Conservation (phyloP, 2,329 filamentous ascomycete species). For the Ceratocystis destructans region DNA sequence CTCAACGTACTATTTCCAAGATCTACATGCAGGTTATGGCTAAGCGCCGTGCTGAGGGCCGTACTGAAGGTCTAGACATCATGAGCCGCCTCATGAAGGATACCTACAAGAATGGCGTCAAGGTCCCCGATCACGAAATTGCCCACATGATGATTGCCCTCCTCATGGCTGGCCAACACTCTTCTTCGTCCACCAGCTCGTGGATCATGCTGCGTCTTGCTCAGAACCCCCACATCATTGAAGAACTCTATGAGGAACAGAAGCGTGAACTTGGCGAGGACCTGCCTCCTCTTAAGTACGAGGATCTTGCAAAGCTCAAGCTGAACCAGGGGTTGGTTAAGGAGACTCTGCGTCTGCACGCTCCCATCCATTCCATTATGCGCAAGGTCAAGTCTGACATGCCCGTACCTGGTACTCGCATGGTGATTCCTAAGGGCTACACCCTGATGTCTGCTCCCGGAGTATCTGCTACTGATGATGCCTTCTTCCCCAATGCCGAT, state of each 20-base stretch:
- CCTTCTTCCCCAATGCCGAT: constrained; percentile 70
- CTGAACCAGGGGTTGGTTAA: constrained; percentile 77
- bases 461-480: constrained; percentile 56
- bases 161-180: constrained; percentile 85
- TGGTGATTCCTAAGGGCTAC: constrained; percentile 67
- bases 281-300: constrained; percentile 61
- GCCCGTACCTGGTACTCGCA: constrained; percentile 68
- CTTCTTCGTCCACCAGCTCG: constrained; percentile 66
- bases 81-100: constrained; percentile 83
- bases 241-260: constrained; percentile 77
- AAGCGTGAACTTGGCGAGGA: constrained; percentile 56
- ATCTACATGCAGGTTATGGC: constrained; percentile 73
- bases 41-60: constrained; percentile 44
- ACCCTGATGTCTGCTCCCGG: constrained; percentile 74
- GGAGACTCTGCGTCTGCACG: constrained; percentile 81
- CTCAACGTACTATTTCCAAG: constrained; percentile 66
- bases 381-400: constrained; percentile 83
- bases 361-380: constrained; percentile 90
- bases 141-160: constrained; percentile 91
- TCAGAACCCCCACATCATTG: constrained; percentile 59
- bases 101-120: constrained; percentile 67
- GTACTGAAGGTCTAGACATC: constrained; percentile 55
- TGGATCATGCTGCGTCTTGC: constrained; percentile 79
- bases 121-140: constrained; percentile 69
- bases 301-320: constrained; percentile 63